Evolutionary conservation across 805 yeast genomes (phyloP), one percentile per base, ranked within the genome.

Genomic region (Lachancea sp.): DNA sequence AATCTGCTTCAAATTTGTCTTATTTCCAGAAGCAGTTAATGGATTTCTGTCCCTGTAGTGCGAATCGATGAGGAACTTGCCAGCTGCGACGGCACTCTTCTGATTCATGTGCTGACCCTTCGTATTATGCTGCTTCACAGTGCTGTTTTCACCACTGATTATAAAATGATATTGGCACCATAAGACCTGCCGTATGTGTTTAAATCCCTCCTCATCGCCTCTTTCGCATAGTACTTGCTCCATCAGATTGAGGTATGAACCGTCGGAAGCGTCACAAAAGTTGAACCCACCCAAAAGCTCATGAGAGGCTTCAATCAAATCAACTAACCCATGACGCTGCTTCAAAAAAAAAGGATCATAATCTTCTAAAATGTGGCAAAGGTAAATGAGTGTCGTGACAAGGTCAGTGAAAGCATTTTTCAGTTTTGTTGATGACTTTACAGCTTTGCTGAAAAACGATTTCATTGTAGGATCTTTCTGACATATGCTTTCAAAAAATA

Each of bases 151-250:
- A 8, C 76, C 67, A 1, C 79, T 65, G 3, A 88, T 65, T 2
- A 67, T 62, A 37, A 85, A 70, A 33, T 87, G 94, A 51, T 81
- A 87, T 8, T 83, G 71, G 56, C 98, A 92, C 46, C 78, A 70
- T 17, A 92, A 61, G 24, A 86, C 70, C 53, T 90, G 97, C 7
- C 86, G 71, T 34, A 90, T 58, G 33, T 87, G 92, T 7, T 69
- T 68, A 34, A 83, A 89, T 2, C 83, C 70, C 4, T 70, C 70
- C 2, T 50, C 45, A 43, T 67, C 58, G 16, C 68, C 63, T 20
- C 74, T 59, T 1, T 63, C 49, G 12, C 76, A 64, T 24, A 83
- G 61, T 15, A 73, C 68, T 7, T 68, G 65, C 48, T 87, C 82
- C 0, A 81, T 67, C 20, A 83, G 61, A 13, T 69, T 67, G 37